Conservation (phyloP, 1,284 basidiomycete genomes). For the Takashimella tepidaria region DNA sequence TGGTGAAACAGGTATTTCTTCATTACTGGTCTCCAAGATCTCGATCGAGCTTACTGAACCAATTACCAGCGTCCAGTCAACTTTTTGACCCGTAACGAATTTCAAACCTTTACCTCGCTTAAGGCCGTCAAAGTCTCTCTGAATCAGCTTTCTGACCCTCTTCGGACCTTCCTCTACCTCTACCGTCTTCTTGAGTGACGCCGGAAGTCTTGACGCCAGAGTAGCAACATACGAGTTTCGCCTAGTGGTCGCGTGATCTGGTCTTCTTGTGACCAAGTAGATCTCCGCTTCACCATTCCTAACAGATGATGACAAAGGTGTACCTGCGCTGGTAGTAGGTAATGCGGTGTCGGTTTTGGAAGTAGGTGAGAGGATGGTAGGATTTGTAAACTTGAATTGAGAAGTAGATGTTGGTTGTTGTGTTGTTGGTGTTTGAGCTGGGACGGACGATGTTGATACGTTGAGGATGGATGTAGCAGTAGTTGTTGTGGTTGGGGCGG, state of each 20-base stretch:
- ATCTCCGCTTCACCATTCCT: too few species aligned
- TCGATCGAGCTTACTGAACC: too few species aligned
- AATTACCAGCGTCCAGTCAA: too few species aligned
- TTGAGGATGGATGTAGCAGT: too few species aligned
- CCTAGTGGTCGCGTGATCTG: background rate
- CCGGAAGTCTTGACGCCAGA: background rate
- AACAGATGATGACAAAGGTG: background rate
- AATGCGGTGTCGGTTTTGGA: background rate
- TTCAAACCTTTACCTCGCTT: background rate
- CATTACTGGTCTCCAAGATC: too few species aligned
- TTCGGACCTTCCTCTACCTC: background rate
- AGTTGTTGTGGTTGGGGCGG: constrained; percentile 16
- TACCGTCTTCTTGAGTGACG: background rate
- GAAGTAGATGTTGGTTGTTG: background rate
- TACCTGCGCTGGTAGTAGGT: background rate
- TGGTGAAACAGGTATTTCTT: too few species aligned
- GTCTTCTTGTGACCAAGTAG: background rate
- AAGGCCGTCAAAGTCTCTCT: background rate
- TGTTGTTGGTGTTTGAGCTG: background rate
- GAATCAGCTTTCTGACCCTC: background rate
- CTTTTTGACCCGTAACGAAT: background rate
- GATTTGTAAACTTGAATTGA: background rate
- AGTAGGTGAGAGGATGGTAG: background rate
- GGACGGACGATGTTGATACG: too few species aligned
- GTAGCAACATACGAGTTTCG: background rate